Percentiles rank a stretch among this genome's conserved stretches.
Conservation (phyloP, 1,139 yeast species). For the Pichia cactophila region DNA sequence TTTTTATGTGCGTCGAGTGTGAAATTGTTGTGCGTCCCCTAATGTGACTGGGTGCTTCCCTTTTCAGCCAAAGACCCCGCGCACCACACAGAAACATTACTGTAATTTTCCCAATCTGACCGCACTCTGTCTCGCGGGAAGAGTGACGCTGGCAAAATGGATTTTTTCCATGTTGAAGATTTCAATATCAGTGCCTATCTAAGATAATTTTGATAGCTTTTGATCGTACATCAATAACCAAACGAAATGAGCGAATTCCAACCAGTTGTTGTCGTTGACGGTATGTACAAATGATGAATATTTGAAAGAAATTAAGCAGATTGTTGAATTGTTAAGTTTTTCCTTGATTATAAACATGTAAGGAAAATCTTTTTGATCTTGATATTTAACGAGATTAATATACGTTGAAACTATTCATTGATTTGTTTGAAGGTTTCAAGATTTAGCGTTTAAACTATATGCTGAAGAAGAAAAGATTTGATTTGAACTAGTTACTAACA, state of each 20-base stretch:
- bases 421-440: too few species aligned
- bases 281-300: conserved; percentile 34
- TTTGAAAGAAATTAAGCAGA: not conserved
- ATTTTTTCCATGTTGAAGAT: not conserved
- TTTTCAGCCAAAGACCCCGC: not conserved
- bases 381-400: too few species aligned
- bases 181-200: not conserved
- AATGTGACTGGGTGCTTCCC: conserved; percentile 6
- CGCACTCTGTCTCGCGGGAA: not conserved
- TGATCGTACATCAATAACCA: conserved; percentile 2
- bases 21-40: not conserved
- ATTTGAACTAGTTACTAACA: not conserved
- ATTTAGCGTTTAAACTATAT: too few species aligned
- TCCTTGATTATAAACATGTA: too few species aligned
- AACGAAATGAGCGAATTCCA: conserved; percentile 76
- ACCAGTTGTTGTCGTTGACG: conserved; percentile 96
- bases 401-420: too few species aligned
- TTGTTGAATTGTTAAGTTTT: not conserved
- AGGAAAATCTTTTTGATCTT: too few species aligned
- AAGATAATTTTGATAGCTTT: not conserved
- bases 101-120: not conserved
- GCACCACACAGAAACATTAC: not conserved
- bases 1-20: conserved; percentile 3
- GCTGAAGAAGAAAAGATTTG: too few species aligned
- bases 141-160: not conserved